These are phyloP conservation scores for Ceratonia siliqua DNA, from an alignment of 306 rosid genomes.

Conservation along the genomic window DNA sequence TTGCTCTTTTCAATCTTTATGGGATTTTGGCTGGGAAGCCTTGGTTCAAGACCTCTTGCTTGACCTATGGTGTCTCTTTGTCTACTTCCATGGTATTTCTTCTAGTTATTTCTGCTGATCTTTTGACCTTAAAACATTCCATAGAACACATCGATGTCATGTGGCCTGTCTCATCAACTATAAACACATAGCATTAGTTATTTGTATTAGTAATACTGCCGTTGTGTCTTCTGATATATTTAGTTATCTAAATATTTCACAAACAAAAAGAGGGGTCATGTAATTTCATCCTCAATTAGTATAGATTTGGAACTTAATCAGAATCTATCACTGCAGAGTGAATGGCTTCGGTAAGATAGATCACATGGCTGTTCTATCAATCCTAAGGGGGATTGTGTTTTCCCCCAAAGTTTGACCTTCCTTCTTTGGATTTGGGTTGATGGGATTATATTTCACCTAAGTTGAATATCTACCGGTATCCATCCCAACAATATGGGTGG, in stretches of 20 bases:
- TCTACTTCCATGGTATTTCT: constrained; percentile 61
- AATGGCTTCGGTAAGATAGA: background rate
- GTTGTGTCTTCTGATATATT: too few species aligned
- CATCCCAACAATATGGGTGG: background rate
- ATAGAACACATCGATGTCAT: background rate
- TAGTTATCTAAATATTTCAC: too few species aligned
- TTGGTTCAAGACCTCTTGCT: constrained; percentile 81
- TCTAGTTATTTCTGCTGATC: background rate
- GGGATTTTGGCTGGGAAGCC: constrained; percentile 51
- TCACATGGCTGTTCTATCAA: background rate
- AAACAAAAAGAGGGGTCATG: too few species aligned
- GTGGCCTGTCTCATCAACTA: background rate
- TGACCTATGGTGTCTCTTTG: constrained; percentile 67
- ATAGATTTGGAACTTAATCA: background rate
- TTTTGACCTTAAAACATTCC: background rate
- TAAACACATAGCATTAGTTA: background rate
- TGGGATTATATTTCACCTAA: background rate
- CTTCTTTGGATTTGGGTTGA: too few species aligned
- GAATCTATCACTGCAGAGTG: background rate
- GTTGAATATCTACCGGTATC: background rate
- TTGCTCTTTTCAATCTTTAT: constrained; percentile 55
- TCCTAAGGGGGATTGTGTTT: too few species aligned
- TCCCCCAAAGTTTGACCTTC: too few species aligned
- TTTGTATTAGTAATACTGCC: background rate
- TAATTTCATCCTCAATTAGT: too few species aligned